A percentile compares a stretch with the other conserved stretches of the same genome.
phyloP scores from a whole-genome alignment of 2,329 filamentous ascomycete species.

The Seiridium unicorne region DNA sequence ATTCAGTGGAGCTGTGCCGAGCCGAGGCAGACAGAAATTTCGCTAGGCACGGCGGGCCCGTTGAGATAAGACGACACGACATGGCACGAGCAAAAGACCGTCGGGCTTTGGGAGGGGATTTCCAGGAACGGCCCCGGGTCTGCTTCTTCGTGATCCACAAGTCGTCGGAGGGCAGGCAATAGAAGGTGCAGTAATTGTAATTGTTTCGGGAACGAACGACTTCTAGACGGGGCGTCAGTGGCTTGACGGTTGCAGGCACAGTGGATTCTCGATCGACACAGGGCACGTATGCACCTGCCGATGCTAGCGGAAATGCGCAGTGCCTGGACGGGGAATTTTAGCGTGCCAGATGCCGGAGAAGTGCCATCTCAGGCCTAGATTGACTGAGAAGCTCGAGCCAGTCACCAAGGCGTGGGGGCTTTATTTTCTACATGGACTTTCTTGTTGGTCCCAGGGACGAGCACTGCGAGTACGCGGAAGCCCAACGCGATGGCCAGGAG shows the following conservation, averaged over 20 bases:
- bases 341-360: background rate
- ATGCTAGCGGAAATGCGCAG: background rate
- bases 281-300: background rate
- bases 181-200: slow-evolving; percentile 1
- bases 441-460: background rate
- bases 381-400: background rate
- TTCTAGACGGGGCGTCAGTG: slow-evolving; percentile 1
- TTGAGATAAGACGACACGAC: slow-evolving; percentile 3
- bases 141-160: background rate
- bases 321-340: background rate
- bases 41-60: background rate
- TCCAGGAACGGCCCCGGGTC: background rate
- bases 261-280: background rate
- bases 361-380: background rate
- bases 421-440: background rate
- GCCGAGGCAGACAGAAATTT: slow-evolving; percentile 4
- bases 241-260: background rate
- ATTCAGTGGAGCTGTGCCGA: slow-evolving; percentile 1
- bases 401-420: background rate
- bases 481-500: no score
- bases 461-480: no score
- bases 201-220: background rate
- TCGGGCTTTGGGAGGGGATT: slow-evolving; percentile 1
- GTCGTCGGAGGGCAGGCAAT: background rate
- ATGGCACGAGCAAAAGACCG: background rate